Conservation (phyloP, 352 stramenopile genomes). For the Globisporangium nodosum region DNA sequence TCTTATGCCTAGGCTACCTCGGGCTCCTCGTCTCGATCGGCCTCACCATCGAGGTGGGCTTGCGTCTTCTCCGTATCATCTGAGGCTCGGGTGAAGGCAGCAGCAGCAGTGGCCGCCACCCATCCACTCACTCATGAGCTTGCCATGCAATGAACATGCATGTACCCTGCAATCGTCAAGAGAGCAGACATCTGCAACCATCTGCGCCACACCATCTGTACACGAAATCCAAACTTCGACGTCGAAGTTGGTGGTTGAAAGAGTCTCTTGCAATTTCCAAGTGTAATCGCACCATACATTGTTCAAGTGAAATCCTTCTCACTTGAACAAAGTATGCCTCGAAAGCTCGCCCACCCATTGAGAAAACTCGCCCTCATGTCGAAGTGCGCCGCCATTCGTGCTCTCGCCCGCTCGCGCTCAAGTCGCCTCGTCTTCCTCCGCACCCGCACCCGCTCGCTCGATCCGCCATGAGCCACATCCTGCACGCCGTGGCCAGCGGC, state of each 20-base stretch:
- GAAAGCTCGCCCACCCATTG: neutral
- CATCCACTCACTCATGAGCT: neutral
- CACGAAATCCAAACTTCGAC: neutral
- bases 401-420: conserved; percentile 1
- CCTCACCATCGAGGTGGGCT: conserved; percentile 27
- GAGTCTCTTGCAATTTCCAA: neutral
- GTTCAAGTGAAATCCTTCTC: neutral
- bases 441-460: too few species aligned
- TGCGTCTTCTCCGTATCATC: conserved; percentile 23
- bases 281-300: neutral
- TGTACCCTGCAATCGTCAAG: neutral
- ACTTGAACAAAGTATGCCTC: neutral
- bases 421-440: neutral
- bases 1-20: conserved; percentile 36
- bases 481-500: conserved; percentile 71
- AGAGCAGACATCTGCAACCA: too few species aligned
- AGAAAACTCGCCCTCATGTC: neutral
- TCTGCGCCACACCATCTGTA: neutral
- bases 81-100: conserved; percentile 6
- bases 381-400: conserved; percentile 12
- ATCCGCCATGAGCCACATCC: conserved; percentile 68
- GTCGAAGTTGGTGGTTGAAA: neutral
- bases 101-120: too few species aligned
- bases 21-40: conserved; percentile 27
- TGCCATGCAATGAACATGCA: neutral